Evolutionary conservation across 2,329 filamentous ascomycete genomes (phyloP), one percentile per base, ranked within the genome.

Genomic region (Colletotrichum liaoningense): DNA sequence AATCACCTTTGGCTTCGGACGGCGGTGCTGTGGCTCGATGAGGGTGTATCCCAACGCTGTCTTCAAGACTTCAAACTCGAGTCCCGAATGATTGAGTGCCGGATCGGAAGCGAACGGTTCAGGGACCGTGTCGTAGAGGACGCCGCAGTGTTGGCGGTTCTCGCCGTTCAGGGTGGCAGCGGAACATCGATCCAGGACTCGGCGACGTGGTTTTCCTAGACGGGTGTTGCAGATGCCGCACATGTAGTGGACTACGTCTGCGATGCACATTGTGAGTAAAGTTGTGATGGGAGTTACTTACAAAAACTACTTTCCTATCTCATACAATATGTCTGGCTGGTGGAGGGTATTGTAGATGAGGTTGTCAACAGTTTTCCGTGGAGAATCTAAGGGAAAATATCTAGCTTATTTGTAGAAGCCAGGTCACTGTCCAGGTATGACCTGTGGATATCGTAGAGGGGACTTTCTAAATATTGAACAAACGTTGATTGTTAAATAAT

Each of bases 161-260:
- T 30, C n/a, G 42, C 54, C 24, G 42, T 16, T 22, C 3, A 49
- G 8, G 19, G 8, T 26, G 9, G 55, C 66, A 33, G 24, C 42
- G 42, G 59, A 55, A 55, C 66, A 69, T 12, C 60, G 57, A 24
- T 64, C 66, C 54, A 72, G 38, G 30, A 35, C 22, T 19, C 66
- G 38, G 49, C 24, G 19, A 1, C 67, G 59, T 46, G 70, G 66
- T 28, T 65, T 69, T 26, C 59, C 59, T 16, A 49, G 66, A 55
- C 55, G 60, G 19, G 66, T 58, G 56, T 60, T 65, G 67, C 70
- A 70, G 9, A 73, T 49, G 46, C 38, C 33, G 67, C 60, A 62
- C 16, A 62, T 65, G 35, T 57, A 30, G 12, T 38, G 70, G 28
- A 42, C 19, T 6, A 46, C 60, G 60, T 57, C 62, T 52, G 60